Evolutionary conservation across 2,329 filamentous ascomycete genomes (phyloP).

Genomic region (Dactylellina leptospora): DNA sequence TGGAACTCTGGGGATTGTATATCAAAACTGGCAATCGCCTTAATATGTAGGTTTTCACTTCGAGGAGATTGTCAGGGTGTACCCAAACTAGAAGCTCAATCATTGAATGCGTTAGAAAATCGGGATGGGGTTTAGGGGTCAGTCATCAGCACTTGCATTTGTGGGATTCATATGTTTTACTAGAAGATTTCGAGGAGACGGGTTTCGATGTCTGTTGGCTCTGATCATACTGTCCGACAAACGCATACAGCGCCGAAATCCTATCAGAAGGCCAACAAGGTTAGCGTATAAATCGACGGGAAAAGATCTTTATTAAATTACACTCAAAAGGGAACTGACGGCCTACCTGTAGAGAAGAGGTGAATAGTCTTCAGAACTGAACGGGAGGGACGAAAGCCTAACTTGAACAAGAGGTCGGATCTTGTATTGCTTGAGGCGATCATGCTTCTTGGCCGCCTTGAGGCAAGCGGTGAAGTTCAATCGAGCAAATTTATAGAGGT

Average conservation of each 20-base stretch:
- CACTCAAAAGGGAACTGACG: too few relatives aligned
- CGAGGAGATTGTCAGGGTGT: constrained; percentile 90
- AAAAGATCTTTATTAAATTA: not conserved
- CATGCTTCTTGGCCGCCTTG: constrained; percentile 99
- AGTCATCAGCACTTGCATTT: constrained; percentile 87
- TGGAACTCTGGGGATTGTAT: constrained; percentile 87
- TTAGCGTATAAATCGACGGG: not conserved
- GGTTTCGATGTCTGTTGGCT: constrained; percentile 15
- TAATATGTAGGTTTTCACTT: constrained; percentile 95
- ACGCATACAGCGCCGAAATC: constrained; percentile 94
- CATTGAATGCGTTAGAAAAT: too few relatives aligned
- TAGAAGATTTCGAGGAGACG: constrained; percentile 17
- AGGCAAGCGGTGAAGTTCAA: constrained; percentile 98
- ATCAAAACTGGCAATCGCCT: constrained; percentile 89
- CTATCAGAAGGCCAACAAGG: constrained; percentile 58
- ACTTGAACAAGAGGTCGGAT: constrained; percentile 92
- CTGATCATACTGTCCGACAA: constrained; percentile 79
- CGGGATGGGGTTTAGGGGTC: too few relatives aligned
- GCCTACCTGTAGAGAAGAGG: constrained; percentile 78
- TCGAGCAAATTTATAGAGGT: constrained; percentile 92
- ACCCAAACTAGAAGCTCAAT: constrained; percentile 78
- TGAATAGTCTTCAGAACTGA: constrained; percentile 94
- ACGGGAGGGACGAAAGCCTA: constrained; percentile 83
- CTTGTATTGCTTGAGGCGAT: constrained; percentile 85
- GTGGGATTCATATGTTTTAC: constrained; percentile 80